Evolutionary conservation across 148 eudicot genomes (phyloP).

Genomic region (Cornus suecica): DNA sequence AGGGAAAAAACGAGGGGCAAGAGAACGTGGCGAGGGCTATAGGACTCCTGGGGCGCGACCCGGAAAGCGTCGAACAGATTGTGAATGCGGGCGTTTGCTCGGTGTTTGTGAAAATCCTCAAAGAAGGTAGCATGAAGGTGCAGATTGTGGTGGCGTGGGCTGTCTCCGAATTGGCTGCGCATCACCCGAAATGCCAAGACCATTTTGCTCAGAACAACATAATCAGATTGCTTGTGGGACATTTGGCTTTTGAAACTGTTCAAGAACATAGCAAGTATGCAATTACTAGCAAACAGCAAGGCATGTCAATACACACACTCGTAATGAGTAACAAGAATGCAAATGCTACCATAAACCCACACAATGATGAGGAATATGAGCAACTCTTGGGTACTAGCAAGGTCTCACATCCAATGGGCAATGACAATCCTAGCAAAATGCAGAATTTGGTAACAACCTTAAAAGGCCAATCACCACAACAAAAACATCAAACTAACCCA

Average conservation of each 20-base stretch:
- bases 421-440: background rate
- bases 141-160: constrained; percentile 26
- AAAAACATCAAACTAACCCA: background rate
- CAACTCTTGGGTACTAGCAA: background rate
- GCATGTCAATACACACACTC: constrained; percentile 8
- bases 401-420: background rate
- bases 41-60: constrained; percentile 17
- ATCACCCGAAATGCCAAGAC: constrained; percentile 12
- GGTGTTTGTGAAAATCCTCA: constrained; percentile 18
- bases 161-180: constrained; percentile 9
- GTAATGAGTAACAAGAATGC: constrained; percentile 4
- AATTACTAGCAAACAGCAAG: constrained; percentile 1
- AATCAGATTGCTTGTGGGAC: constrained; percentile 16
- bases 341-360: too few species aligned
- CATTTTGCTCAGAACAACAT: constrained; percentile 16
- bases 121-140: constrained; percentile 23
- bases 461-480: background rate
- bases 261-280: constrained; percentile 22
- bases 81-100: constrained; percentile 14
- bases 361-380: constrained; percentile 2
- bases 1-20: constrained; percentile 16
- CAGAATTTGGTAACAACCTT: constrained; percentile 3
- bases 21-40: constrained; percentile 18
- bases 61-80: constrained; percentile 16
- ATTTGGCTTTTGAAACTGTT: constrained; percentile 13